Base-by-base conservation (phyloP, 345 rosid species). In the Hevea brasiliensis region DNA sequence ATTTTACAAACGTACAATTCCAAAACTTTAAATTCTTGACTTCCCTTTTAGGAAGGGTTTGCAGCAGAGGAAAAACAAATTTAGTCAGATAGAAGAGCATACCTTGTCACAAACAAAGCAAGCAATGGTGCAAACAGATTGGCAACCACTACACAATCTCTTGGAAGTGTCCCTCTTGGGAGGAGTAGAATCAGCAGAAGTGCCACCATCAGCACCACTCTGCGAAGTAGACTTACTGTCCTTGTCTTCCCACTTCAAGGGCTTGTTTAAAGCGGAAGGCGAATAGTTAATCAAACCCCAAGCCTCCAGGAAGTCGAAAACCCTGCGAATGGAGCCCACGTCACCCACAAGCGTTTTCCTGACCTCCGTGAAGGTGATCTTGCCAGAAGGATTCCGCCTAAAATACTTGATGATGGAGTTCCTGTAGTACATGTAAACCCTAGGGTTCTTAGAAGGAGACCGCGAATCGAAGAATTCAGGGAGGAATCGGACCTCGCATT, bases 51-150 rank as follows among this genome's bases (percentile, higher is more conserved):
- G 35, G 18, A 2, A 57, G 61, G 32, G 10, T 23, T 24, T 9
- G 35, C 17, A 24, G 61, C 61, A 57, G 32, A 57, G 32, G 5
- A 26, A 57, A 14, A 48, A 18, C 15, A 67, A 50, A 67, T 26
- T 14, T 24, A 68, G 45, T 18, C 24, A 17, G 44, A 71, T 42
- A 74, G 54, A 35, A 72, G 40, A 37, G 45, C 8, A 73, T 57
- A 92, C 98, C 97, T 92, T 92, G 54, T 95, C 99, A 69, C 83
- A 88, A 71, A 86, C 84, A 72, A 92, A 95, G 79, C 98, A 95
- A 81, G 98, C 96, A 68, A 95, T 80, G 73, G 85, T 88, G 84
- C 99, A 95, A 65, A 87, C 72, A 17, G 88, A 74, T 65, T 92
- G 89, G 91, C 99, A 95, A 24, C 92, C 93, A 68, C 85, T 83